These are phyloP conservation scores for Alternaria conjuncta DNA, from an alignment of 2,329 filamentous ascomycete genomes.

Conservation along the genomic window DNA sequence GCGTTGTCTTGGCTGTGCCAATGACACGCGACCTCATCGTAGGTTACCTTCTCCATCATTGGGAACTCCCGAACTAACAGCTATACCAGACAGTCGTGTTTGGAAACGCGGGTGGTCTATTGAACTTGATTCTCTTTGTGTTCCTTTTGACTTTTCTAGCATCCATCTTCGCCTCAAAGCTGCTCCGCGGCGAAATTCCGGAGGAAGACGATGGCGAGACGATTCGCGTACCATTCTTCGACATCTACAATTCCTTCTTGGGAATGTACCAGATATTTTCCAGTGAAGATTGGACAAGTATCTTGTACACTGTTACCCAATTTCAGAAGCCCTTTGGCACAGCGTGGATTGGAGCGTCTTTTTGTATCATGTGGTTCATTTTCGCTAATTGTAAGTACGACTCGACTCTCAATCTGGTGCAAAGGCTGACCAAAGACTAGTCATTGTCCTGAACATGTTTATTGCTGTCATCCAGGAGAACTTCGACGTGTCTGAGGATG, in stretches of 20 bases:
- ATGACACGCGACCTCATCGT: slow-evolving; percentile 86
- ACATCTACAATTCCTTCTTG: slow-evolving; percentile 93
- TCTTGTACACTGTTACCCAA: slow-evolving; percentile 81
- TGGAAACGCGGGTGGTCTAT: slow-evolving; percentile 88
- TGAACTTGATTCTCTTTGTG: slow-evolving; percentile 94
- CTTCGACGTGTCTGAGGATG: slow-evolving; percentile 97
- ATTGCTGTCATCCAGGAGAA: slow-evolving; percentile 99
- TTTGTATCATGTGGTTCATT: slow-evolving; percentile 95
- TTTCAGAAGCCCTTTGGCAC: slow-evolving; percentile 71
- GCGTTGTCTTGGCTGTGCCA: slow-evolving; percentile 86
- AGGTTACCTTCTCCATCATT: slow-evolving; percentile 18
- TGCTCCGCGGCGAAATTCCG: slow-evolving; percentile 88
- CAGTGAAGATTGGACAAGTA: slow-evolving; percentile 92
- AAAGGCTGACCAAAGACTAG: slow-evolving; percentile 24
- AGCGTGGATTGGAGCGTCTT: slow-evolving; percentile 91
- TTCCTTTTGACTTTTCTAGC: slow-evolving; percentile 94
- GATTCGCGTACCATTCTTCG: slow-evolving; percentile 78
- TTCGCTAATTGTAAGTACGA: slow-evolving; percentile 71
- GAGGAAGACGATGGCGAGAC: slow-evolving; percentile 65
- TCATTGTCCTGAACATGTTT: slow-evolving; percentile 99
- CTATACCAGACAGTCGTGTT: slow-evolving; percentile 70
- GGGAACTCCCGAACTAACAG: slow-evolving; percentile 22
- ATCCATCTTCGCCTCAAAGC: slow-evolving; percentile 89
- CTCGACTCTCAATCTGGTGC: not conserved
- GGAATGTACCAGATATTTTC: slow-evolving; percentile 98